Evolutionary conservation across 352 stramenopile species (phyloP).

Genomic region (Phytophthora cactorum): DNA sequence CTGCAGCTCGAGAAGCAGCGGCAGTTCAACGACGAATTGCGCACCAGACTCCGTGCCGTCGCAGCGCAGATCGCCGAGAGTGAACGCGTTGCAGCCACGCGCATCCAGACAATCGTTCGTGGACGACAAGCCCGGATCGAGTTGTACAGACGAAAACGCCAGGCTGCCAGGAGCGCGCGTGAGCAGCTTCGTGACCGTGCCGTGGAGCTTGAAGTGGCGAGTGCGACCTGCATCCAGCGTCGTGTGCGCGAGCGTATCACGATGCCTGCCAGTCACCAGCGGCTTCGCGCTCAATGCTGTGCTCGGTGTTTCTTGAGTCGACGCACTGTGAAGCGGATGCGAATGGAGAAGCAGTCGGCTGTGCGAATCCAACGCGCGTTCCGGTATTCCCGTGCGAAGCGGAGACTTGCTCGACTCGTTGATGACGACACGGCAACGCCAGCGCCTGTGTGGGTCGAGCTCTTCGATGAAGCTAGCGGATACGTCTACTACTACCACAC

Average conservation of each 20-base stretch:
- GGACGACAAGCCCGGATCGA: constrained; percentile 25
- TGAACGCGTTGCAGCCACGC: constrained; percentile 33
- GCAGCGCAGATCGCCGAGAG: constrained; percentile 25
- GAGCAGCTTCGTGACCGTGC: constrained; percentile 11
- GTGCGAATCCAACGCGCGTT: constrained; percentile 64
- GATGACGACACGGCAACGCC: constrained; percentile 9
- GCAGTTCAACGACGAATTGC: constrained; percentile 18
- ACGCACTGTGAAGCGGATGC: constrained; percentile 20
- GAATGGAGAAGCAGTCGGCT: constrained; percentile 37
- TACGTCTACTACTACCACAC: constrained; percentile 78
- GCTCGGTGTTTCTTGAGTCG: constrained; percentile 52
- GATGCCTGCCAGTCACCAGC: neutral
- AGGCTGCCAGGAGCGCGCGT: constrained; percentile 22
- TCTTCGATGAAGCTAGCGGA: constrained; percentile 70
- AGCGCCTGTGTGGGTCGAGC: constrained; percentile 58
- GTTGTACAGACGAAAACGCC: constrained; percentile 24
- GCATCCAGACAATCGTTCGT: constrained; percentile 41
- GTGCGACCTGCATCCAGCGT: constrained; percentile 47
- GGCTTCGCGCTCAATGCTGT: constrained; percentile 41
- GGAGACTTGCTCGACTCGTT: constrained; percentile 45
- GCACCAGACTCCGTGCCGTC: constrained; percentile 3
- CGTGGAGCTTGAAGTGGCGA: constrained; percentile 29
- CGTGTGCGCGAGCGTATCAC: constrained; percentile 41
- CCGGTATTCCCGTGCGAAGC: constrained; percentile 49
- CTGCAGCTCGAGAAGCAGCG: constrained; percentile 17